Evolutionary conservation across 192 early-diverging fungal genomes (phyloP).

Genomic region (Spinellus fusiger): DNA sequence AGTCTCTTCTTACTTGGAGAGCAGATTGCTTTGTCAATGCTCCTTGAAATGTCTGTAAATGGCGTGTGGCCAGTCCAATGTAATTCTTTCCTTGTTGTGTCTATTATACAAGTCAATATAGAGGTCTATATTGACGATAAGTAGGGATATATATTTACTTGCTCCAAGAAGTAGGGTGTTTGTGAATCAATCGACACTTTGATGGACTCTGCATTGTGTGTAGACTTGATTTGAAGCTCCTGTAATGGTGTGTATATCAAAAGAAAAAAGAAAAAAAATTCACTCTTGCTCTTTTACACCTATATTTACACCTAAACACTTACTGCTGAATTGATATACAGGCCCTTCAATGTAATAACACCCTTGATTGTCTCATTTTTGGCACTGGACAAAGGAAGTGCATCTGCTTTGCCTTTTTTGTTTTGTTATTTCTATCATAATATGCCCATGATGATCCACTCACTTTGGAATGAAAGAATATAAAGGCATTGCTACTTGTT

Average conservation of each 20-base stretch:
- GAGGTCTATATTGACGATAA: neutral
- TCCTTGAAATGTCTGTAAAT: neutral
- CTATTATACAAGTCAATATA: neutral
- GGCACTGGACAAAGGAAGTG: slow-evolving; percentile 16
- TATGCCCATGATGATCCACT: neutral
- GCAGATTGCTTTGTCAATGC: slow-evolving; percentile 8
- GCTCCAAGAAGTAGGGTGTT: slow-evolving; percentile 28
- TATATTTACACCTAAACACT: neutral
- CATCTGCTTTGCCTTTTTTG: slow-evolving; percentile 17
- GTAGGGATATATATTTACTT: slow-evolving; percentile 3
- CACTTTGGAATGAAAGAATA: neutral
- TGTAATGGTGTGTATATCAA: neutral
- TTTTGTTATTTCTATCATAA: neutral
- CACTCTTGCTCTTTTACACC: neutral
- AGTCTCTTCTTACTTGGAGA: slow-evolving; percentile 7
- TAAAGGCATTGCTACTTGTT: neutral
- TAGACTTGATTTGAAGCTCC: slow-evolving; percentile 28
- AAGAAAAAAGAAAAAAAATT: neutral
- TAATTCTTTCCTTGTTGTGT: slow-evolving; percentile 28
- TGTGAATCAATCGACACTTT: slow-evolving; percentile 13
- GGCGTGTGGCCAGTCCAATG: slow-evolving; percentile 13
- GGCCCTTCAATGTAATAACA: slow-evolving; percentile 17
- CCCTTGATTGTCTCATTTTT: slow-evolving; percentile 29
- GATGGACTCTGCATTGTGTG: slow-evolving; percentile 15
- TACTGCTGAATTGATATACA: slow-evolving; percentile 25